These are phyloP conservation scores for Pleurotus salmoneostramineus DNA, from an alignment of 768 basidiomycete genomes.

Conservation along the genomic window DNA sequence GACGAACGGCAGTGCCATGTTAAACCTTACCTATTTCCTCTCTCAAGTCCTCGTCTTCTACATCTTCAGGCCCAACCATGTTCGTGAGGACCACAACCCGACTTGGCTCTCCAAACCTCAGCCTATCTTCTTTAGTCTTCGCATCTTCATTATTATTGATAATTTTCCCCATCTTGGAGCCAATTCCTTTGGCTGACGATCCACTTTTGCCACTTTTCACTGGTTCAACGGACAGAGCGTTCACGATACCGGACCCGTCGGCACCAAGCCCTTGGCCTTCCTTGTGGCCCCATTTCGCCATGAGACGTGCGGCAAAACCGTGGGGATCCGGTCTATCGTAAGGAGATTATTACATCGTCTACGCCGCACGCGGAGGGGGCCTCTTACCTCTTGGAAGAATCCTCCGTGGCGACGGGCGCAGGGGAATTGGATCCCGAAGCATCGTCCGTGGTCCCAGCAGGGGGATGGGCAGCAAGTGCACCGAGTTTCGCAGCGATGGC, in stretches of 20 bases:
- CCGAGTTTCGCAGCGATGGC: conserved; percentile 76
- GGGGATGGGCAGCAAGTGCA: conserved; percentile 43
- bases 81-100: conserved; percentile 88
- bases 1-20: not conserved
- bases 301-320: conserved; percentile 79
- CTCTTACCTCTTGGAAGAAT: conserved; percentile 12
- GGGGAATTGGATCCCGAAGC: conserved; percentile 19
- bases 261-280: conserved; percentile 91
- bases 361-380: not conserved
- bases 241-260: conserved; percentile 81
- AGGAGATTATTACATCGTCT: not conserved
- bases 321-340: conserved; percentile 52
- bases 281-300: conserved; percentile 97
- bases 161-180: conserved; percentile 81
- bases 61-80: conserved; percentile 82
- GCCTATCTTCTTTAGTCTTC: conserved; percentile 70
- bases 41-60: conserved; percentile 78
- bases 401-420: conserved; percentile 28
- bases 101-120: conserved; percentile 85
- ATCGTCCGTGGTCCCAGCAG: conserved; percentile 18
- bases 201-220: conserved; percentile 36
- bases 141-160: conserved; percentile 88
- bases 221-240: conserved; percentile 83
- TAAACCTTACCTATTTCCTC: conserved; percentile 75
- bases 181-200: conserved; percentile 32